Base-by-base conservation (phyloP, 2,329 filamentous ascomycete genomes). In the Nothophoma quercina region DNA sequence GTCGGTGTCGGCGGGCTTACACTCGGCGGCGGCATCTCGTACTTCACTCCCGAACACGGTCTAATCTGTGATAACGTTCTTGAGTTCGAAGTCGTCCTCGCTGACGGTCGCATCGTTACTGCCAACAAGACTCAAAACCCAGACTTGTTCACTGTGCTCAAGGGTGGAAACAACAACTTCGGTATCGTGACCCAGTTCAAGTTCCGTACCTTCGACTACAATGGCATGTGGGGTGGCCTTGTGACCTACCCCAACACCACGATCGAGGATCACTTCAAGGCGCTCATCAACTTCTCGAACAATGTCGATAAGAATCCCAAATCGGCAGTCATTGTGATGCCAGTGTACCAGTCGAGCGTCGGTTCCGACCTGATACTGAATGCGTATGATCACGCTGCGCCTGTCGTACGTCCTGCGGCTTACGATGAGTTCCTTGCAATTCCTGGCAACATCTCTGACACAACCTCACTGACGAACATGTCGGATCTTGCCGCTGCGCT, bases 151-250 rank as follows among this genome's bases (percentile, higher is more conserved):
- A 58, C 52, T 2, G 67, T 69, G 1, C 59, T 75, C 4, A 73
- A 71, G 43, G 70, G 72, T 5, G 72, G 72, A 1, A 60, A 58
- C 26, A 69, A 67, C 39, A 71, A 73, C 47, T 73, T 75, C 35
- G 72, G 70, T 1, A 64, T 75, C 39, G 70, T 75, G 0, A 75
- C 73, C 2, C 40, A 43, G 35, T 59, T 68, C 40, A 58, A 60
- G 8, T 62, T 69, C n/a, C 38, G 49, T 10, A 66, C 65, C 0
- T 68, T 70, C 8, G 23, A 55, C 8, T 60, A 64, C 21, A 21
- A 55, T n/a, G 54, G 59, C 4, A 48, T 71, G 52, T 77, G 74
- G 74, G 70, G 72, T 25, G 73, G 75, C 0, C 67, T 75, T 1
- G 58, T 65, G 4, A 34, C 60, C 16, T 63, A 64, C n/a, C 58